Base-by-base conservation (phyloP, 495 filamentous ascomycete species). In the Penicillium canescens region DNA sequence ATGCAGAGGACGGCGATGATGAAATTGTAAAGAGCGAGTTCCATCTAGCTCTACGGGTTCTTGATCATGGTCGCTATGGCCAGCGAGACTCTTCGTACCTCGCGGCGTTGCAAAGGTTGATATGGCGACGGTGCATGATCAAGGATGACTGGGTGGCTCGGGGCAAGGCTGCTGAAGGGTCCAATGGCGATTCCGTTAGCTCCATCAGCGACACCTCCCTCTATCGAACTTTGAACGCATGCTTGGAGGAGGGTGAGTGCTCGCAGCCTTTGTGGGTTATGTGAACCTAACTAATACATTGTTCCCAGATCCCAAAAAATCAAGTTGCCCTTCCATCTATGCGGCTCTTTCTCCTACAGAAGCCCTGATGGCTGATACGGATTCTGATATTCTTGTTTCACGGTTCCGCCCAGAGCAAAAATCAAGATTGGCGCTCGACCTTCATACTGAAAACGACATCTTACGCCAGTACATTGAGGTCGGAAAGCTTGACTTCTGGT, bases 121-220 rank as follows among this genome's bases (percentile, higher is more conserved):
- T 96, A 49, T 96, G 92, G 91, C 84, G 91, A 57, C 83, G 92
- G 35, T 89, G 88, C 60, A 84, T 86, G 55, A 79, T 91, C 46
- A 81, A 81, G 41, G 90, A 96, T 61, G 82, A 96, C 63, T 96
- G 90, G 88, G 76, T 77, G 42, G 68, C 59, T 23, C 72, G 87
- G 11, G 67, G 67, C 9, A 68, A 60, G 21, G 63, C 60, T 18
- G 67, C 65, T 1, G 68, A 73, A 34, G 50, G 55, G 36, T 58
- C 60, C 23, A 66, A 64, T 46, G 60, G 55, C 34, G 57, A 63
- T 28, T 51, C 45, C 7, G 62, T 67, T 34, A 50, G 41, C 16
- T 48, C 60, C n/a, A 50, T 68, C 44, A 58, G 52, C 31, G 46
- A 65, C 39, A 76, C 73, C 14, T 45, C 68, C 6, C 64, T 76